These are phyloP conservation scores for Neltuma alba DNA, from an alignment of 306 rosid genomes.

Conservation along the genomic window DNA sequence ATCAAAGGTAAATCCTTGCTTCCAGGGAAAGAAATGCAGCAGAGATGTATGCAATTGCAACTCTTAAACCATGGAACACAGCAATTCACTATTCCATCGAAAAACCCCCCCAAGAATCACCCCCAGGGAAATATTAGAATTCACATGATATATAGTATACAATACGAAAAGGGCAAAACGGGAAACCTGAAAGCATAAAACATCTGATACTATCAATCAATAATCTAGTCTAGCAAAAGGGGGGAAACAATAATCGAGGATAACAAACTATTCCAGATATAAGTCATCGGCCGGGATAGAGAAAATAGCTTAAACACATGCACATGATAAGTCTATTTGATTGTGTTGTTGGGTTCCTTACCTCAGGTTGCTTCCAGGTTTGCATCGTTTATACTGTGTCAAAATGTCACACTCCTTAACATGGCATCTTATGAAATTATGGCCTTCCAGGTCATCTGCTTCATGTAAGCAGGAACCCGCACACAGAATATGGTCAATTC, in stretches of 20 bases:
- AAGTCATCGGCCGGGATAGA: not conserved
- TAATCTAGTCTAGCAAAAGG: not conserved
- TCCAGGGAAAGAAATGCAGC: constrained; percentile 28
- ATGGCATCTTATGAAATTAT: constrained; percentile 73
- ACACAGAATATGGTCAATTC: constrained; percentile 90
- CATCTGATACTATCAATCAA: constrained; percentile 11
- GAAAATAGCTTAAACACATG: constrained; percentile 8
- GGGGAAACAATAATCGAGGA: not conserved
- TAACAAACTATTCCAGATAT: not conserved
- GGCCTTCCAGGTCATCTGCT: constrained; percentile 62
- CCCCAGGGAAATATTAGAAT: no score
- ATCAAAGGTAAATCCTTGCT: constrained; percentile 28
- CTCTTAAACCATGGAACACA: constrained; percentile 19
- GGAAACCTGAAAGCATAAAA: not conserved
- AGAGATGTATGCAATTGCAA: constrained; percentile 23
- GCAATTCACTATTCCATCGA: not conserved
- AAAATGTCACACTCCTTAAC: constrained; percentile 83
- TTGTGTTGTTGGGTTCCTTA: constrained; percentile 29
- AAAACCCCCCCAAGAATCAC: constrained; percentile 19
- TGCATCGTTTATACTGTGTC: constrained; percentile 86
- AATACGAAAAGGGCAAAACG: not conserved
- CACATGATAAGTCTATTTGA: constrained; percentile 14
- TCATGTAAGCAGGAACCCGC: constrained; percentile 82
- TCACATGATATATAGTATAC: not conserved
- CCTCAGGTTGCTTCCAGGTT: constrained; percentile 77